Conservation (phyloP, 1,284 basidiomycete genomes). For the Ceratobasidium sp. region DNA sequence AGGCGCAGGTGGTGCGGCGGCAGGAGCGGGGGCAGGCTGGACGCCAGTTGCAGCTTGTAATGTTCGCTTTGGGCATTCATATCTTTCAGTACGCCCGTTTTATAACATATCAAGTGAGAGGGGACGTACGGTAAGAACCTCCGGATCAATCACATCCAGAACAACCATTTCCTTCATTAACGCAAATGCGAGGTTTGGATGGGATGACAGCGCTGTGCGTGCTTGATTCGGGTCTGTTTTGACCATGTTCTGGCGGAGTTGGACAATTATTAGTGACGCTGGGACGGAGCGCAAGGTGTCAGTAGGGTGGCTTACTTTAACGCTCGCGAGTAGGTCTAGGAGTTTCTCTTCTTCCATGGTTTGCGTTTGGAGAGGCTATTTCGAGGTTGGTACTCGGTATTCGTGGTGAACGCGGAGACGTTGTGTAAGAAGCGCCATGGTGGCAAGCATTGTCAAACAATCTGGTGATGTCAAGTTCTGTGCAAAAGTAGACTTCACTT, state of each 20-base stretch:
- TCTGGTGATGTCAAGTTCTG: too few species aligned
- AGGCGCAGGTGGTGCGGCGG: too few species aligned
- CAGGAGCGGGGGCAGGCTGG: background rate
- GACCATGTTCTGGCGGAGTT: slow-evolving; percentile 29
- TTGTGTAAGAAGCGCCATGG: too few species aligned
- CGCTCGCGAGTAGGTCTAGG: slow-evolving; percentile 30
- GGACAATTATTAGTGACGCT: too few species aligned
- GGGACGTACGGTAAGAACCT: slow-evolving; percentile 42
- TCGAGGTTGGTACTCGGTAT: too few species aligned
- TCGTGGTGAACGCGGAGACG: too few species aligned
- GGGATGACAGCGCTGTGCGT: slow-evolving; percentile 43
- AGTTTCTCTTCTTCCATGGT: slow-evolving; percentile 41
- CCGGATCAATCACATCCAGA: slow-evolving; percentile 43
- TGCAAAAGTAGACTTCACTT: too few species aligned
- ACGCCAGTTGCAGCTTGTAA: slow-evolving; percentile 6
- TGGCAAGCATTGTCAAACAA: too few species aligned
- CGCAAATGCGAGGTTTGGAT: slow-evolving; percentile 45
- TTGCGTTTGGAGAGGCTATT: background rate
- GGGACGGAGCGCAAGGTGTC: background rate
- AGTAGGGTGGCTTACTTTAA: slow-evolving; percentile 19
- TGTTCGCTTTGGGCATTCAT: background rate
- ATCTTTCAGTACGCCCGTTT: background rate
- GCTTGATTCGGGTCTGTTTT: slow-evolving; percentile 41
- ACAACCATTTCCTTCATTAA: slow-evolving; percentile 46
- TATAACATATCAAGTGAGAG: background rate